Percentiles rank a stretch among this genome's conserved stretches.
Conservation (phyloP, 2,329 filamentous ascomycete species). For the Pseudonectria foliicola region DNA sequence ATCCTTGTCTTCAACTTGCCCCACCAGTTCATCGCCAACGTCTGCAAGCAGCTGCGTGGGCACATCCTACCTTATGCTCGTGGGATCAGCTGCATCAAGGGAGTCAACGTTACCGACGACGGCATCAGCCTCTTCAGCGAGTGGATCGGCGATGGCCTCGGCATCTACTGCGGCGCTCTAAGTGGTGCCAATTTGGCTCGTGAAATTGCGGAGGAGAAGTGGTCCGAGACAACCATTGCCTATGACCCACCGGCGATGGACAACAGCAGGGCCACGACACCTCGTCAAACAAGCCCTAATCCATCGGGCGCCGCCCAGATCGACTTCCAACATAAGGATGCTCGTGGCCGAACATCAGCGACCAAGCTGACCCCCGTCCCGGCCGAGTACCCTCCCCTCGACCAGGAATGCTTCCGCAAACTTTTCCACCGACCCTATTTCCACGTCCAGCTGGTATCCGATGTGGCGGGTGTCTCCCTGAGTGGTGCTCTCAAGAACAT, state of each 20-base stretch:
- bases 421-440: constrained; percentile 97
- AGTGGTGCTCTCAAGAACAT: constrained; percentile 96
- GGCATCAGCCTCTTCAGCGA: constrained; percentile 89
- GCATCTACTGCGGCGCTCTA: constrained; percentile 93
- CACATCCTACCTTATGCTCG: constrained; percentile 88
- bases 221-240: constrained; percentile 92
- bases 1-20: constrained; percentile 95
- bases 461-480: constrained; percentile 95
- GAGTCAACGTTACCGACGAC: constrained; percentile 83
- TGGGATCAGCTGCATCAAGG: constrained; percentile 97
- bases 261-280: constrained; percentile 59
- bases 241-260: constrained; percentile 91
- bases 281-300: constrained; percentile 40
- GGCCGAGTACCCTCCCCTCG: constrained; percentile 74
- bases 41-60: constrained; percentile 77
- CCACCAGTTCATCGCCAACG: constrained; percentile 88
- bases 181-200: constrained; percentile 94
- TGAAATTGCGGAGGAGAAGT: constrained; percentile 93
- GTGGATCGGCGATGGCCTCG: constrained; percentile 81
- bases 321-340: constrained; percentile 60
- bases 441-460: constrained; percentile 86
- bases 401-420: constrained; percentile 73
- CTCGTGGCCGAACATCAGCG: constrained; percentile 58
- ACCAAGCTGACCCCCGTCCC: constrained; percentile 70
- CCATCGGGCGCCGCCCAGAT: constrained; percentile 46